Evolutionary conservation across 177 flowering plant species (phyloP), one percentile per base, ranked within the genome.

Genomic region (Vitis hybrid): DNA sequence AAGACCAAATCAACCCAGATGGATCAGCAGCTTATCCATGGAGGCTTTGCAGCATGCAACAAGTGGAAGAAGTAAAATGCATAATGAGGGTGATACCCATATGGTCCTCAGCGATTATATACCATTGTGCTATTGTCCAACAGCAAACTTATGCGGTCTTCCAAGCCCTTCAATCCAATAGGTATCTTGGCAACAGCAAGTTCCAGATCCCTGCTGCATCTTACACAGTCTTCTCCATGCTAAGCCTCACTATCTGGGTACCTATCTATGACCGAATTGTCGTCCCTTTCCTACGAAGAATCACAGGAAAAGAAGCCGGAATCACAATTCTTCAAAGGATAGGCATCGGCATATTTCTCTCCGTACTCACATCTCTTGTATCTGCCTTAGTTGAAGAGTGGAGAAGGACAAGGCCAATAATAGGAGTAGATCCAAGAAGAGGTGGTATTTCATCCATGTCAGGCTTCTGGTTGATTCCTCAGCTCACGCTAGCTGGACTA

Each of bases 21-120:
- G 92, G 92, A 60, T 79, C 85, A 3, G 50, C 85, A 53, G 76
- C 70, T 3, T 59, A 83, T 65, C 82, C 86, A 22, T 86, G 91
- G 91, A 60, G 65, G 18, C 84, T 87, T 3, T 77, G 84, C 80
- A 82, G 75, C 9, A 60, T 82, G 65, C 91, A 87, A 61, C 86
- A 83, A 73, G 86, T 84, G 45, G 91, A 87, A 69, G 84, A 85
- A 74, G 78, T 84, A 13, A 87, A 87, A 60, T 87, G 88, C 68
- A 5, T 87, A 53, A 9, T 80, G 12, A 77, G 86, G 52, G 79
- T 83, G 29, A 14, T 83, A 9, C 90, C 92, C 14, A 80, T 88
- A 39, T 86, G 90, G 90, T 49, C 63, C 3, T 59, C 92, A n/a
- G 77, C 66, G 39, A 39, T 78, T 1, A 16, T 86, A 0, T 80